Evolutionary conservation across 2,329 filamentous ascomycete genomes (phyloP).

Genomic region (Alternaria sp.): DNA sequence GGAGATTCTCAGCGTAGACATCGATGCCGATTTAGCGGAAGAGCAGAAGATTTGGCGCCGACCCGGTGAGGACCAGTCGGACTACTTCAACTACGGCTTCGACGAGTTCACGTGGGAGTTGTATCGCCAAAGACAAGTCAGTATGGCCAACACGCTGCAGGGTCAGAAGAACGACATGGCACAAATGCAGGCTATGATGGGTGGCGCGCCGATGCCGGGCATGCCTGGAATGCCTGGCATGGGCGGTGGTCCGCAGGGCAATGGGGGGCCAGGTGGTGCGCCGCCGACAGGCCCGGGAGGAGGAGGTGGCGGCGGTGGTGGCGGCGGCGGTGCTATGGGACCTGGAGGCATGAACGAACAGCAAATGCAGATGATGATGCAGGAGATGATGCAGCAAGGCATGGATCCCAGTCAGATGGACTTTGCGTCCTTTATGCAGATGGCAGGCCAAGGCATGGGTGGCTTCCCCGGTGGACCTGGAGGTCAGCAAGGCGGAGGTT

Average conservation of each 20-base stretch:
- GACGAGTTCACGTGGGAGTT: conserved; percentile 98
- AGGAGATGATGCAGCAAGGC: conserved; percentile 59
- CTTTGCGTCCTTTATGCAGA: conserved; percentile 44
- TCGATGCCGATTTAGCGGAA: conserved; percentile 64
- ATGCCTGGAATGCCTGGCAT: conserved; percentile 35
- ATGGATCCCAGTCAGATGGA: conserved; percentile 45
- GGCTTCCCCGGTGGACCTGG: conserved; percentile 31
- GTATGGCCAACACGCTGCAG: conserved; percentile 75
- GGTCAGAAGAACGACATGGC: conserved; percentile 76
- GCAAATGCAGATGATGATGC: conserved; percentile 66
- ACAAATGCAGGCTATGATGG: conserved; percentile 66
- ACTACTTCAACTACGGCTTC: conserved; percentile 99
- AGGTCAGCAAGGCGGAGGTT: conserved; percentile 33
- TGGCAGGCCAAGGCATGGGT: conserved; percentile 41
- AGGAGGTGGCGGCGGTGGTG: neutral
- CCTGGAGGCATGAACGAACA: conserved; percentile 55
- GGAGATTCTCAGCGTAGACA: conserved; percentile 67
- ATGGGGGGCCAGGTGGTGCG: conserved; percentile 25
- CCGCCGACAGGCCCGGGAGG: conserved; percentile 40
- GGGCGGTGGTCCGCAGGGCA: conserved; percentile 22
- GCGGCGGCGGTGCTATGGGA: conserved; percentile 9
- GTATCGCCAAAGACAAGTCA: conserved; percentile 88
- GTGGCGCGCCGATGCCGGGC: conserved; percentile 31
- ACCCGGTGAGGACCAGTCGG: conserved; percentile 90
- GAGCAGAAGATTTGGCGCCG: conserved; percentile 92